Evolutionary conservation across 2,329 filamentous ascomycete genomes (phyloP).

Genomic region (Cytospora paraplurivora): DNA sequence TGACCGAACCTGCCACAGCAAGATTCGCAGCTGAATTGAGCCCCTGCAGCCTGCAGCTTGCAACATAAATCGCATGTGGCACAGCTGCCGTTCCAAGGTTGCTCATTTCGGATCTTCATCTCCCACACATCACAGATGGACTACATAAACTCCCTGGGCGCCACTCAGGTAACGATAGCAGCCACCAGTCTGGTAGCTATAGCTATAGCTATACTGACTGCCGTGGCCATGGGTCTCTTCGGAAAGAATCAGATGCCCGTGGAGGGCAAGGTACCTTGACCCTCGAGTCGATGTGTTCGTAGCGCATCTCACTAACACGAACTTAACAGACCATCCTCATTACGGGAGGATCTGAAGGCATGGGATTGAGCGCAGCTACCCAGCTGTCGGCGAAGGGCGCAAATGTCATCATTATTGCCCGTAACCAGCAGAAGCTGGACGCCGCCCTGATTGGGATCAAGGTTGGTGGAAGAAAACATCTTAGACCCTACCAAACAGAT

Average conservation of each 20-base stretch:
- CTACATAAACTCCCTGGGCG: slow-evolving; percentile 27
- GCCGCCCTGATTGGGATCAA: slow-evolving; percentile 56
- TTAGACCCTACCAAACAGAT: not conserved
- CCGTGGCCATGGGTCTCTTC: slow-evolving; percentile 67
- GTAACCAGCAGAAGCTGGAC: slow-evolving; percentile 61
- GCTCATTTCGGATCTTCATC: slow-evolving; percentile 4
- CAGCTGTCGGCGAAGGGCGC: slow-evolving; percentile 67
- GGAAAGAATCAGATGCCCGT: slow-evolving; percentile 79
- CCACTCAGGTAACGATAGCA: slow-evolving; percentile 32
- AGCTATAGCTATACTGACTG: slow-evolving; percentile 40
- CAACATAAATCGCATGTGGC: not conserved
- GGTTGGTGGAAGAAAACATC: slow-evolving; percentile 39
- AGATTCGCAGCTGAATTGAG: too few species aligned
- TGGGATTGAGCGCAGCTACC: slow-evolving; percentile 64
- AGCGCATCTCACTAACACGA: slow-evolving; percentile 9
- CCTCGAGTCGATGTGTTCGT: not conserved
- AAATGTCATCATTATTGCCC: slow-evolving; percentile 68
- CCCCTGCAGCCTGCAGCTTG: not conserved
- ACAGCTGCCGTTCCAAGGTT: slow-evolving; percentile 1
- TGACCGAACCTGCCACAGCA: too few species aligned
- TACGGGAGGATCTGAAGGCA: slow-evolving; percentile 71
- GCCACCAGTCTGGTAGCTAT: slow-evolving; percentile 40
- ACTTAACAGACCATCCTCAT: slow-evolving; percentile 62
- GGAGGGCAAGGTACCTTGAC: slow-evolving; percentile 70
- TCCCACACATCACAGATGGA: slow-evolving; percentile 29